These are phyloP conservation scores for Fragaria iinumae DNA, from an alignment of 306 rosid genomes.

Conservation along the genomic window DNA sequence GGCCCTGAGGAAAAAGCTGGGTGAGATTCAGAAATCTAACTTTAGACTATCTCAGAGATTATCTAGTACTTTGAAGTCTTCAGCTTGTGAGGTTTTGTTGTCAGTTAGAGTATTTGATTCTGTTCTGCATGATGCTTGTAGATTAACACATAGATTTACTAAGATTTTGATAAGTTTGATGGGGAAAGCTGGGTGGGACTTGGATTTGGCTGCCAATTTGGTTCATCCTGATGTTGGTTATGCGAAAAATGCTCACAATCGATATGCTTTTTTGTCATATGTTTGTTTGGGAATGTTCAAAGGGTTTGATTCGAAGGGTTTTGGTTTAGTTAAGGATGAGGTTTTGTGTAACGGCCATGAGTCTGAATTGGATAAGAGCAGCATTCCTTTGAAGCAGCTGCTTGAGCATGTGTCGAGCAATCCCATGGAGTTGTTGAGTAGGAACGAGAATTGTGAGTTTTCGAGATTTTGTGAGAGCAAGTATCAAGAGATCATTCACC, in stretches of 20 bases:
- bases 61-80: constrained; percentile 44
- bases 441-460: constrained; percentile 57
- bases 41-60: constrained; percentile 56
- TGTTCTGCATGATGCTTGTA: constrained; percentile 67
- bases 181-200: constrained; percentile 92
- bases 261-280: constrained; percentile 79
- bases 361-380: constrained; percentile 32
- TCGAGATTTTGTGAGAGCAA: constrained; percentile 77
- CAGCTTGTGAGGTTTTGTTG: constrained; percentile 64
- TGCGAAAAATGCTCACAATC: constrained; percentile 65
- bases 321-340: constrained; percentile 43
- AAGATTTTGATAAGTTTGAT: constrained; percentile 80
- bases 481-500: constrained; percentile 80
- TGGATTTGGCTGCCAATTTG: constrained; percentile 69
- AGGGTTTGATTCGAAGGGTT: constrained; percentile 49
- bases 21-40: constrained; percentile 61
- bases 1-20: constrained; percentile 49
- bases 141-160: constrained; percentile 63
- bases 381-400: constrained; percentile 55
- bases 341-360: constrained; percentile 30
- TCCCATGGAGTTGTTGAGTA: constrained; percentile 76
- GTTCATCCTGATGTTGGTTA: constrained; percentile 67
- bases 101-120: constrained; percentile 80
- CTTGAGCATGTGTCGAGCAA: constrained; percentile 91
- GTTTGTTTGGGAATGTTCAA: constrained; percentile 85